phyloP scores from a whole-genome alignment of 805 yeast genomes.

The Myxozyma sirexii region DNA sequence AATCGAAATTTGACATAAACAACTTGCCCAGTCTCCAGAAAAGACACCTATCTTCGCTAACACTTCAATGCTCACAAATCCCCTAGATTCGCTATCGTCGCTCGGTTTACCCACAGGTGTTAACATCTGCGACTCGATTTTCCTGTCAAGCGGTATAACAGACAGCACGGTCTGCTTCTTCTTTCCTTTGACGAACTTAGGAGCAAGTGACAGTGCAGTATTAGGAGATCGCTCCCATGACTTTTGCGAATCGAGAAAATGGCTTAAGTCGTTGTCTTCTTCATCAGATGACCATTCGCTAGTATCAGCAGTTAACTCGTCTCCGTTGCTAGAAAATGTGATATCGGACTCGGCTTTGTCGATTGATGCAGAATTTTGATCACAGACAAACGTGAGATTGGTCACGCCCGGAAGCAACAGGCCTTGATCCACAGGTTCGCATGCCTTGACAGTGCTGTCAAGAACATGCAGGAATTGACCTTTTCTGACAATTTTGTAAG shows the following conservation, averaged over 20 bases:
- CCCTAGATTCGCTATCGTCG: conserved; percentile 54
- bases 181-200: conserved; percentile 13
- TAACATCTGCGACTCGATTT: conserved; percentile 1
- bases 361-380: conserved; percentile 30
- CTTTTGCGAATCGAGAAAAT: conserved; percentile 8
- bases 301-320: background rate
- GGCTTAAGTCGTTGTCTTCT: conserved; percentile 3
- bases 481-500: conserved; percentile 5
- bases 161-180: conserved; percentile 19
- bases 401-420: conserved; percentile 48
- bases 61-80: conserved; percentile 52
- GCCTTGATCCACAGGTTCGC: conserved; percentile 81
- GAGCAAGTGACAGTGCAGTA: conserved; percentile 11
- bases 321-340: conserved; percentile 28
- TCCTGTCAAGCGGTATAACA: conserved; percentile 34
- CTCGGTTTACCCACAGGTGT: conserved; percentile 11
- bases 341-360: background rate
- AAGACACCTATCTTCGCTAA: conserved; percentile 62
- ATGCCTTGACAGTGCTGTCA: conserved; percentile 35
- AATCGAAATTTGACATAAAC: background rate
- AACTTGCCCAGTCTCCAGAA: conserved; percentile 64
- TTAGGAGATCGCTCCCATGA: background rate
- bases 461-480: conserved; percentile 1
- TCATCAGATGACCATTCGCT: conserved; percentile 30
- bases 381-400: conserved; percentile 56